These are phyloP conservation scores for Hamiltosporidium magnivora DNA, from an alignment of 371 early-diverging fungal species.

Conservation along the genomic window DNA sequence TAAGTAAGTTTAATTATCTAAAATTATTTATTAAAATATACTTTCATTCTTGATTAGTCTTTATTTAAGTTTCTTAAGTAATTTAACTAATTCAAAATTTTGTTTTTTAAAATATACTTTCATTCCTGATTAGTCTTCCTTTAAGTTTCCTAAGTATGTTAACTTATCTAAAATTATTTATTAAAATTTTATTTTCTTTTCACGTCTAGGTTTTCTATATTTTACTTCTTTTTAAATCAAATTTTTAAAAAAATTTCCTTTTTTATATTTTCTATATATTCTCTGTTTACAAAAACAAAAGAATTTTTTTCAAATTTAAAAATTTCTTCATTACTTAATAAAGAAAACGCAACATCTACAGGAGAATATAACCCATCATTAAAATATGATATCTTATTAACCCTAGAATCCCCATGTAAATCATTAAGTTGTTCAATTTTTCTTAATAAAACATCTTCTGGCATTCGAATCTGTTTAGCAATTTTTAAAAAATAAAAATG, in stretches of 20 bases:
- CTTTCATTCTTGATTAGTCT: too few relatives aligned
- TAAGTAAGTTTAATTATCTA: too few relatives aligned
- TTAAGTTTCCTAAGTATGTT: too few relatives aligned
- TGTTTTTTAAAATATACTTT: too few relatives aligned
- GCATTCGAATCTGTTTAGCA: slow-evolving; percentile 7
- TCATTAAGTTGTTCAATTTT: slow-evolving; percentile 10
- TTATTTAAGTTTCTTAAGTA: too few relatives aligned
- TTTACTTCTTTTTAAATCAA: background rate
- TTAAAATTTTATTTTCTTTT: too few relatives aligned
- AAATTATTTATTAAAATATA: too few relatives aligned
- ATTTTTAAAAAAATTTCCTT: background rate
- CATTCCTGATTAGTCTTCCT: too few relatives aligned
- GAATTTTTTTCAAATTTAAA: slow-evolving; percentile 11
- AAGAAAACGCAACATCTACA: slow-evolving; percentile 14
- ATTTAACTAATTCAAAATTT: too few relatives aligned
- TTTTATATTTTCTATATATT: background rate
- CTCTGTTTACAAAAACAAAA: background rate
- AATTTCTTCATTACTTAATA: slow-evolving; percentile 12
- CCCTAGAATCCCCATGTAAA: slow-evolving; percentile 19
- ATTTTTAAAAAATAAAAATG: slow-evolving; percentile 19
- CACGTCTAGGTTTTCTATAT: too few relatives aligned
- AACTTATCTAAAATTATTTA: too few relatives aligned
- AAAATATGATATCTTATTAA: slow-evolving; percentile 28
- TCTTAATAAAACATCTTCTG: background rate
- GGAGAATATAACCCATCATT: slow-evolving; percentile 20